Base-by-base conservation (phyloP, 129 eudicot species). In the carrot (Daucus carota) region DNA sequence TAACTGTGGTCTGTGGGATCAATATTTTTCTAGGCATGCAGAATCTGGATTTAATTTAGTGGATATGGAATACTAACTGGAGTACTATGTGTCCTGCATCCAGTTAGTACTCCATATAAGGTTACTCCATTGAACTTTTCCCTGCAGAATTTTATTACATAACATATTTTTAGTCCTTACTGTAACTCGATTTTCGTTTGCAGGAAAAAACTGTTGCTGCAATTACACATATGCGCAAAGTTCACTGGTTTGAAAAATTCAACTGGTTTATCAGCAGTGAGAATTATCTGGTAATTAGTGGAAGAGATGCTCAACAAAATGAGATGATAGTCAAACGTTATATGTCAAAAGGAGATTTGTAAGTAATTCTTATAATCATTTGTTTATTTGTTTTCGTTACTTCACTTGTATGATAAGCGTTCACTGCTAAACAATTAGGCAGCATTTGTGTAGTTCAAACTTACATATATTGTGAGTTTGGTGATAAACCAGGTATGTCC, bases 241-340 rank as follows among this genome's bases (percentile, higher is more conserved):
- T 94, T 72, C 98, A 90, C 85, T 94, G 98, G 98, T 94, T 94
- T 74, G 98, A 94, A 86, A 94, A 94, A 80, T 94, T 94, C 65
- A 91, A 94, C 79, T 94, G 98, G 98, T 94, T 94, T 73, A 87
- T 94, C 82, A 94, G 93, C 88, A 94, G 97, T 74, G 98, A 94
- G 84, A 94, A 94, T 79, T 94, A 94, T 86, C 81, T 94, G 80
- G 87, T 94, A 75, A 87, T 94, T 67, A 94, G 98, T 79, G 98
- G 98, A 67, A 93, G 97, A 57, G 98, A 94, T 91, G 98, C 97
- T 83, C 98, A 94, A 78, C 98, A 94, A 77, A 94, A 94, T 82
- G 98, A 94, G 90, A 88, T 94, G 98, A 91, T 94, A 73, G 98
- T 94, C 80, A 94, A 94, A 81, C 97, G 98, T 47, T 94, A 94